Evolutionary conservation across 2,329 filamentous ascomycete genomes (phyloP), one percentile per base, ranked within the genome.

Genomic region (Rhexocercosporidium sp.): DNA sequence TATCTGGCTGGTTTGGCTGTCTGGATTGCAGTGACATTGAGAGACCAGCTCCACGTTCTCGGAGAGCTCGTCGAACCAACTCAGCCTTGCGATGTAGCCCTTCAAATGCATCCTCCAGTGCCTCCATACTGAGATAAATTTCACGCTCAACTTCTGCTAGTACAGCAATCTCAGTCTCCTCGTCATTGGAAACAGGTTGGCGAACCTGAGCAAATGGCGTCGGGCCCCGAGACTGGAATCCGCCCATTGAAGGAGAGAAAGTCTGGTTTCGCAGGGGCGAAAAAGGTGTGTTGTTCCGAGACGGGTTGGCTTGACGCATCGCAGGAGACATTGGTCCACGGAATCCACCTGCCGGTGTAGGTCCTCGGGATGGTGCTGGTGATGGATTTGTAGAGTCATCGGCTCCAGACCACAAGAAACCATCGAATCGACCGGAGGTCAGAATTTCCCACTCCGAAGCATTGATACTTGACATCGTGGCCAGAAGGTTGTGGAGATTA

Each of bases 371-470:
- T 75, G 69, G 78, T 71, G 62, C 77, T 71, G 78, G 79, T 68
- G 71, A 79, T 71, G 75, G 78, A 81, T 78, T 70, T 80, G 75
- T 75, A 74, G 72, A 71, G 1, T 86, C 85, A 62, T 97, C 94
- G 7, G 93, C 93, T 25, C 95, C 95, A 53, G 93, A 97, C 88
- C 95, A 97, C 22, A 97, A 84, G 80, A 98, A 98, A 3, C 95
- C 95, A 76, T 97, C 94, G 74, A 98, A 98, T 31, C 95, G 91
- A 31, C 95, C 95, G 0, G 95, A 97, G 4, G 91, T 93, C 14
- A 98, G 84, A 64, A 98, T 97, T 70, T 97, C 95, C 95, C 95
- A 98, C 79, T 98, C 95, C n/a, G 92, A 92, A 56, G 90, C 87
- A 76, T 91, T 96, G 73, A 98, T 96, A 62, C 94, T 93, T 41